These are phyloP conservation scores for Anthracocystis panici-leucophaei DNA, from an alignment of 1,284 basidiomycete genomes.

Conservation along the genomic window DNA sequence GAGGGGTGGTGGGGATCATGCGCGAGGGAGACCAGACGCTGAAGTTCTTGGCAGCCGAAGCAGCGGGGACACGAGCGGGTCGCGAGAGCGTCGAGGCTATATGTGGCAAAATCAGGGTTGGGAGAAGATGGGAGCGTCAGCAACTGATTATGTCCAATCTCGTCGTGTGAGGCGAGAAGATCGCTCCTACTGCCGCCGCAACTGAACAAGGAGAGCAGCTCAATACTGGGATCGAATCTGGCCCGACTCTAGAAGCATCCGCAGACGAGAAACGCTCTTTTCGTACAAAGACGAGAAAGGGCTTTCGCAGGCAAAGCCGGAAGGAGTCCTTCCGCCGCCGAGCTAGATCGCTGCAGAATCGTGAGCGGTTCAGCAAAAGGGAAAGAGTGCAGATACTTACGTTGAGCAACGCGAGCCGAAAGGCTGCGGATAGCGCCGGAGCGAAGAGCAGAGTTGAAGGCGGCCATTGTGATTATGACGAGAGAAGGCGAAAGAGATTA, in stretches of 20 bases:
- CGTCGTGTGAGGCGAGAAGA: not conserved
- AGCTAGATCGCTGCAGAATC: not conserved
- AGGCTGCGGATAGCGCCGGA: constrained; percentile 52
- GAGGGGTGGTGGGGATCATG: constrained; percentile 40
- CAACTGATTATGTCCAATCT: not conserved
- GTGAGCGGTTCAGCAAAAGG: not conserved
- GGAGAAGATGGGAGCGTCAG: constrained; percentile 7
- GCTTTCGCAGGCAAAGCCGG: not conserved
- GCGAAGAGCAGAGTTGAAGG: constrained; percentile 51
- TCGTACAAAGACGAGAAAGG: not conserved
- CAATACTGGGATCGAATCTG: too few species aligned
- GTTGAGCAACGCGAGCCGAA: constrained; percentile 46
- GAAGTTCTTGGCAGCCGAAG: constrained; percentile 39
- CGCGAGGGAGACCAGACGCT: constrained; percentile 44
- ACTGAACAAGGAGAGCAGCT: too few species aligned
- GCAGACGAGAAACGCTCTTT: too few species aligned
- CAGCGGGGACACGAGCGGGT: constrained; percentile 35
- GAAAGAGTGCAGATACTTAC: constrained; percentile 27
- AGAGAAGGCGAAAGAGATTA: constrained; percentile 7
- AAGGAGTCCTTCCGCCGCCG: too few species aligned
- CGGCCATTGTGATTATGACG: constrained; percentile 31
- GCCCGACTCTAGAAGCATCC: too few species aligned
- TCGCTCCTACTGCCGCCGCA: not conserved
- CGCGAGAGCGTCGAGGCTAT: constrained; percentile 51
- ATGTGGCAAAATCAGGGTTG: not conserved